Conservation (phyloP, 805 yeast genomes). For the Metahyphopichia silvanorum region DNA sequence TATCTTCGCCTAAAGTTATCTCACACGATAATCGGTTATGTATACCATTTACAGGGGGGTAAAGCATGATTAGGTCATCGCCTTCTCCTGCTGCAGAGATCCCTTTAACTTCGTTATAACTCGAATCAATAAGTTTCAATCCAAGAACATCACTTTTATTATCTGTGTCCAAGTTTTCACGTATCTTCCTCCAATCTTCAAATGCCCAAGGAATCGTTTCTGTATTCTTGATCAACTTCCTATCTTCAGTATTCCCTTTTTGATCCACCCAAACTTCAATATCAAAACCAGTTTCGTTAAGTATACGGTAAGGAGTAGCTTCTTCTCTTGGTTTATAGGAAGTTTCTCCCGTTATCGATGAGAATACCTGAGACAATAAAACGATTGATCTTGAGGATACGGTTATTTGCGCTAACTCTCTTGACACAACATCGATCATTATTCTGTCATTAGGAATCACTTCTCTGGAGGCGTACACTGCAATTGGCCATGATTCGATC, state of each 20-base stretch:
- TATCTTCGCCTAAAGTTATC: conserved; percentile 65
- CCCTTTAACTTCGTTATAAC: conserved; percentile 50
- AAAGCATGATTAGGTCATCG: conserved; percentile 66
- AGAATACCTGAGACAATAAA: conserved; percentile 64
- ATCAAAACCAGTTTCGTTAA: conserved; percentile 82
- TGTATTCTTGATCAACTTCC: conserved; percentile 39
- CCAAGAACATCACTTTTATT: conserved; percentile 60
- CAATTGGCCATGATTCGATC: conserved; percentile 82
- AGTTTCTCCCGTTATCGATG: conserved; percentile 51
- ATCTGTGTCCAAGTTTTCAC: conserved; percentile 74
- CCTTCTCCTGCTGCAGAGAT: conserved; percentile 81
- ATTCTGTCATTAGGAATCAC: conserved; percentile 45
- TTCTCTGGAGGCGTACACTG: conserved; percentile 60
- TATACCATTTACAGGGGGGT: conserved; percentile 58
- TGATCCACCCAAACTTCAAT: conserved; percentile 80
- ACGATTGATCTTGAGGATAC: conserved; percentile 81
- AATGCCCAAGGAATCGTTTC: conserved; percentile 78
- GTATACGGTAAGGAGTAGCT: conserved; percentile 75
- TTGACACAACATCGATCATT: conserved; percentile 67
- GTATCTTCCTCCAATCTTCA: conserved; percentile 86
- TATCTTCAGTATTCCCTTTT: conserved; percentile 14
- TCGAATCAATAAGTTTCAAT: conserved; percentile 54
- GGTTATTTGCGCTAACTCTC: conserved; percentile 74
- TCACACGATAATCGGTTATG: conserved; percentile 78
- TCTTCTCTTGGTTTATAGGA: conserved; percentile 67